Conservation (phyloP, 2,329 filamentous ascomycete genomes). For the Epichloe amarillans region DNA sequence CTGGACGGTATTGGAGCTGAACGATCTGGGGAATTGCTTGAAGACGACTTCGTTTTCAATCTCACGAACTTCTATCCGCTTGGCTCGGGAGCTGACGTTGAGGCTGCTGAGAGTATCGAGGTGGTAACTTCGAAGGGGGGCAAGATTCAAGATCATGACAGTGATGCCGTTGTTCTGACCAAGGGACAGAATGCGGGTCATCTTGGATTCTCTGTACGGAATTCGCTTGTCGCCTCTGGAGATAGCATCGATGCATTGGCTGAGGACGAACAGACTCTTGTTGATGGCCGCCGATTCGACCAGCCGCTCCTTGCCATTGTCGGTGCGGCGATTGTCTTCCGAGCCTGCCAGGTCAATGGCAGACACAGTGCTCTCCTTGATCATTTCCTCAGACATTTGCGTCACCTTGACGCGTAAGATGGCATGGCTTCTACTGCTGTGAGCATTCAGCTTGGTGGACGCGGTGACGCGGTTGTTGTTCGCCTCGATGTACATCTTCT, state of each 20-base stretch:
- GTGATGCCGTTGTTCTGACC: slow-evolving; percentile 93
- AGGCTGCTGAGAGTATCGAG: slow-evolving; percentile 86
- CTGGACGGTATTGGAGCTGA: slow-evolving; percentile 26
- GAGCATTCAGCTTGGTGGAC: slow-evolving; percentile 82
- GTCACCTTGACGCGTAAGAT: slow-evolving; percentile 83
- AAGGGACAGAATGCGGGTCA: slow-evolving; percentile 85
- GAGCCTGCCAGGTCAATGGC: slow-evolving; percentile 93
- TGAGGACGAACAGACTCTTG: slow-evolving; percentile 88
- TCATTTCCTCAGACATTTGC: slow-evolving; percentile 55
- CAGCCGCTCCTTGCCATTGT: slow-evolving; percentile 83
- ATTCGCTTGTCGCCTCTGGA: slow-evolving; percentile 62
- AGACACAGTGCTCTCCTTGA: slow-evolving; percentile 69
- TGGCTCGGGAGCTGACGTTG: slow-evolving; percentile 89
- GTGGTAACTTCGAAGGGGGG: slow-evolving; percentile 83
- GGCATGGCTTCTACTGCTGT: slow-evolving; percentile 81
- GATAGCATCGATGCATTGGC: slow-evolving; percentile 92
- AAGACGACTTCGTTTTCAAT: slow-evolving; percentile 92
- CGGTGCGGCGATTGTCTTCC: slow-evolving; percentile 87
- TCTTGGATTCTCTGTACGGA: slow-evolving; percentile 90
- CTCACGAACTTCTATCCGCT: slow-evolving; percentile 90
- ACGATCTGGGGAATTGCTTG: slow-evolving; percentile 54
- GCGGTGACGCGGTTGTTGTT: slow-evolving; percentile 85
- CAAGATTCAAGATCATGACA: slow-evolving; percentile 91
- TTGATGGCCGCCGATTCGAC: slow-evolving; percentile 97
- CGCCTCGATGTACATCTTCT: slow-evolving; percentile 77